phyloP scores from a whole-genome alignment of 768 basidiomycete genomes.

The Tylopilus intermedius region DNA sequence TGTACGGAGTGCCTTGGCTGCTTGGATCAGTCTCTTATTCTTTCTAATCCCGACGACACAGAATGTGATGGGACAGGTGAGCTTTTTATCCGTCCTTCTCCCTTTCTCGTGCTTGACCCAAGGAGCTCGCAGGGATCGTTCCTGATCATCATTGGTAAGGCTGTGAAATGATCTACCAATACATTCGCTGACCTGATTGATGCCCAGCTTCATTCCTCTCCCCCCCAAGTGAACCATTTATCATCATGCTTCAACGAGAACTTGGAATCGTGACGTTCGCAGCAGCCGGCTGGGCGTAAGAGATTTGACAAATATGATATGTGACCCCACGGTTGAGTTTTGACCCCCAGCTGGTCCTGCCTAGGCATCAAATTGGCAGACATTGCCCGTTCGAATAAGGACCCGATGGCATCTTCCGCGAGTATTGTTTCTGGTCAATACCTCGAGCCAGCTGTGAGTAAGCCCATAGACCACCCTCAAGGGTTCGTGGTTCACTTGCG shows the following conservation, averaged over 20 bases:
- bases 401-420: constrained; percentile 34
- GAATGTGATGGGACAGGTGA: constrained; percentile 55
- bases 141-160: constrained; percentile 55
- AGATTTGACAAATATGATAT: constrained; percentile 5
- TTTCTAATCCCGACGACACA: constrained; percentile 53
- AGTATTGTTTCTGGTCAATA: constrained; percentile 49
- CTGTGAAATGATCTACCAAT: not conserved
- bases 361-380: constrained; percentile 61
- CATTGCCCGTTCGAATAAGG: constrained; percentile 44
- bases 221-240: constrained; percentile 63
- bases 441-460: constrained; percentile 44
- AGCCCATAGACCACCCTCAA: not conserved
- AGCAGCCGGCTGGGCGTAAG: constrained; percentile 56
- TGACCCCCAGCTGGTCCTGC: constrained; percentile 51
- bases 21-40: constrained; percentile 57
- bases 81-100: not conserved
- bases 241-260: constrained; percentile 63
- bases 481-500: not conserved
- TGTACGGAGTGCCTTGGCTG: constrained; percentile 56
- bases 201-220: constrained; percentile 55
- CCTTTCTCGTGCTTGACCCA: constrained; percentile 37
- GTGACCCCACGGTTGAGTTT: constrained; percentile 35
- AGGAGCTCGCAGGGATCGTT: constrained; percentile 50
- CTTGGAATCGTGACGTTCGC: constrained; percentile 48
- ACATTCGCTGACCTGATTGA: constrained; percentile 1